Base-by-base conservation (phyloP, 1,284 basidiomycete species). In the Earliella scabrosa region DNA sequence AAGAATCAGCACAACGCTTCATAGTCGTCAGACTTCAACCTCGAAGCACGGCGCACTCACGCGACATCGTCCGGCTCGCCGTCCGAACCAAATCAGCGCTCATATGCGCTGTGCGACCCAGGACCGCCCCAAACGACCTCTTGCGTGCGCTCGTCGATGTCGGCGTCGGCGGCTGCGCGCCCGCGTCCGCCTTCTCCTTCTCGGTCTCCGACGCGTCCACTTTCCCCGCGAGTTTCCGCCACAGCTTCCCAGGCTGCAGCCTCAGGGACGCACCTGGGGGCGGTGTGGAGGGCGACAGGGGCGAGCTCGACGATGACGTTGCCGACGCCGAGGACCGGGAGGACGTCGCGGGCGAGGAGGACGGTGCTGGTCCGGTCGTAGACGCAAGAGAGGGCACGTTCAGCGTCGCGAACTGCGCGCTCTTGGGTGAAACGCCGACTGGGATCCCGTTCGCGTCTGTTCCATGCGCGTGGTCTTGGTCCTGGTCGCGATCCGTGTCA, bases 181-280 rank as follows among this genome's bases (percentile, higher is more conserved):
- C 21, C 1, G 50, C 18, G 4, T 20, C 46, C 38, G 58, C 47
- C 52, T 45, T 43, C 46, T 52, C 56, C 29, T 51, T 61, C 23
- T 55, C 58, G 29, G 52, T 34, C 23, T 61, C 61, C 6, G 41
- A 23, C n/a, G n/a, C n/a, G 18, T 64, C 63, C 36, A 55, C 48
- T 52, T 60, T 61, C 34, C 46, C 56, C 18, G 63, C 58, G 9
- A 66, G 61, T 44, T 54, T 60, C 45, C 60, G 40, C 63, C 65
- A 64, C 20, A 66, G 47, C 35, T 54, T 54, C 4, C 50, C 45
- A 16, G 54, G 53, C 36, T 60, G 52, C 14, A 40, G 36, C 26
- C 41, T 21, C 6, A 45, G 35, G 24, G 54, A 59, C 5, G 54
- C 46, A 3, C 45, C 18, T 1, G 56, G 54, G 5, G 60, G 56